Conservation (phyloP, 768 basidiomycete species). For the Butyriboletus loyo region DNA sequence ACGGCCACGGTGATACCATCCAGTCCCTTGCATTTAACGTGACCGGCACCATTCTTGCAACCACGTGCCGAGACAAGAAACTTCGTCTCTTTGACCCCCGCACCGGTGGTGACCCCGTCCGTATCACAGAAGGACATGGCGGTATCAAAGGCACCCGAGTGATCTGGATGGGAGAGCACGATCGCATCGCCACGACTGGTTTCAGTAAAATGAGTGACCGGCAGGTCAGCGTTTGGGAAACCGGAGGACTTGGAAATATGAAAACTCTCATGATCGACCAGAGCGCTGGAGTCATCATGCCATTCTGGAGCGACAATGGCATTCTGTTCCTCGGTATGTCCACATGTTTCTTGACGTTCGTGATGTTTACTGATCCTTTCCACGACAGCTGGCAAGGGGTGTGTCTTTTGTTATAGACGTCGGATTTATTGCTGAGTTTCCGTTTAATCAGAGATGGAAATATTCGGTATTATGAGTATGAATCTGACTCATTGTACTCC, state of each 20-base stretch:
- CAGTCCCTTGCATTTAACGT: constrained; percentile 82
- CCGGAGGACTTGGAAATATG: constrained; percentile 66
- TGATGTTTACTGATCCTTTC: neutral
- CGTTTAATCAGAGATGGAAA: constrained; percentile 78
- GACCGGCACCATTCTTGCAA: constrained; percentile 77
- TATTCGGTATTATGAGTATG: constrained; percentile 96
- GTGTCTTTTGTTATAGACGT: constrained; percentile 14
- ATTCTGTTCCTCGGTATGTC: constrained; percentile 78
- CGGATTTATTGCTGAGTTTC: neutral
- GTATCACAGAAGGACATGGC: constrained; percentile 80
- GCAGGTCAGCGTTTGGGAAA: constrained; percentile 89
- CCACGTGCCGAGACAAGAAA: constrained; percentile 92
- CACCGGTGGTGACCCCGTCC: constrained; percentile 74
- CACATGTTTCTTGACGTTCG: neutral
- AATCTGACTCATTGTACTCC: constrained; percentile 73
- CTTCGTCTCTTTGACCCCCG: constrained; percentile 91
- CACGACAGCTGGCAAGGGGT: constrained; percentile 81
- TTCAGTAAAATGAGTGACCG: constrained; percentile 97
- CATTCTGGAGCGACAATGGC: constrained; percentile 95
- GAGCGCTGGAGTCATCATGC: constrained; percentile 92
- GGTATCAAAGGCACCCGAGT: constrained; percentile 93
- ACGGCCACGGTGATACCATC: constrained; percentile 83
- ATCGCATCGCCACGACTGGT: constrained; percentile 90
- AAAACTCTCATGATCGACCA: constrained; percentile 85
- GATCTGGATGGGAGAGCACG: constrained; percentile 86